phyloP scores from a whole-genome alignment of 306 rosid genomes.

The Cucumis cinereus region DNA sequence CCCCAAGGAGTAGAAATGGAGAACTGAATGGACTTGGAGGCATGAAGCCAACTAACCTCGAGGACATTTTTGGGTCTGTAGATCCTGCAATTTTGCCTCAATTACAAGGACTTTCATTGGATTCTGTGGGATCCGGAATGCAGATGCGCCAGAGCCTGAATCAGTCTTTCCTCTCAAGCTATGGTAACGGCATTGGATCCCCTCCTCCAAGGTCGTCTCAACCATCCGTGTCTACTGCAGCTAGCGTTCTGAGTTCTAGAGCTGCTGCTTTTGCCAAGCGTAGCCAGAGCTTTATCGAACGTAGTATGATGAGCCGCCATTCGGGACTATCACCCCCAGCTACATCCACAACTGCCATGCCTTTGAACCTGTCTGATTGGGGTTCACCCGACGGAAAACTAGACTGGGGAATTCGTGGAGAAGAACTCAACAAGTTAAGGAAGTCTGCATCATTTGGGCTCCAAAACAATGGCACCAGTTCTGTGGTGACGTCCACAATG shows the following conservation, averaged over 20 bases:
- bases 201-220: slow-evolving; percentile 38
- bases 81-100: slow-evolving; percentile 42
- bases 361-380: slow-evolving; percentile 44
- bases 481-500: slow-evolving; percentile 7
- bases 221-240: slow-evolving; percentile 21
- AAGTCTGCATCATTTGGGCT: slow-evolving; percentile 65
- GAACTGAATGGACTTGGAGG: slow-evolving; percentile 39
- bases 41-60: slow-evolving; percentile 47
- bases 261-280: slow-evolving; percentile 43
- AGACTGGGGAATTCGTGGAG: slow-evolving; percentile 54
- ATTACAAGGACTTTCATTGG: slow-evolving; percentile 49
- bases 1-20: slow-evolving; percentile 27
- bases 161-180: slow-evolving; percentile 35
- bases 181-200: slow-evolving; percentile 23
- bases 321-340: slow-evolving; percentile 38
- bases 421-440: slow-evolving; percentile 50
- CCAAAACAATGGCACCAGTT: slow-evolving; percentile 28
- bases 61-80: slow-evolving; percentile 35
- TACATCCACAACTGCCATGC: slow-evolving; percentile 12
- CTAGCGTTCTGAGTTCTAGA: slow-evolving; percentile 32
- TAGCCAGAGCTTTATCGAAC: slow-evolving; percentile 68
- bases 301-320: slow-evolving; percentile 19
- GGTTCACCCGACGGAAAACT: slow-evolving; percentile 59
- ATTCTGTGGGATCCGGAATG: slow-evolving; percentile 27
- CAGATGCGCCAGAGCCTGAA: slow-evolving; percentile 41